Base-by-base conservation (phyloP, 768 basidiomycete species). In the Russula sp. region DNA sequence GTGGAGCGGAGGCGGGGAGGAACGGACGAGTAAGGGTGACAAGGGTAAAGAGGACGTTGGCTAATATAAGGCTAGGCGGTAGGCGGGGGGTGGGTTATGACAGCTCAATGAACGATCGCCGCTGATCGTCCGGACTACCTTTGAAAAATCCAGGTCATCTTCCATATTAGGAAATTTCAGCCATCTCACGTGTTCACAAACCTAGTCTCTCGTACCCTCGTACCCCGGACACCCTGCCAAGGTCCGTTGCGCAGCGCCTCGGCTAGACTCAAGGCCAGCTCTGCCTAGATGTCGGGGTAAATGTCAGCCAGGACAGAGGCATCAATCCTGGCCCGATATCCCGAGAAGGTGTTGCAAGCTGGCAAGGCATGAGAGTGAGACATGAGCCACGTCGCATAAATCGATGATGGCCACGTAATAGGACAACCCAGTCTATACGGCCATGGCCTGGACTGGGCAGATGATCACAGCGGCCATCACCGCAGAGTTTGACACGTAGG, bases 341-440 rank as follows among this genome's bases (percentile, higher is more conserved):
- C 51, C 56, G 56, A 40, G 54, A 50, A 32, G 52, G 4, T 1
- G 36, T 44, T 36, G 30, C 46, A 7, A 22, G 30, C 46, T 53
- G 26, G 26, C 40, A 26, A 13, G 18, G 3, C 8, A 38, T 40
- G 38, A 38, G 54, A n/a, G n/a, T n/a, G n/a, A n/a, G n/a, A n/a
- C n/a, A n/a, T n/a, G 18, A 54, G 26, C 22, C 51, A 52, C 22
- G 36, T 44, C 22, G 52, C 46, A 49, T 32, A 18, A 16, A 48
- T 18, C 14, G n/a, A 6, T 14, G 38, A 28, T 34, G 32, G 48
- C 59, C 58, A 64, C 63, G 63, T 64, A 64, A 64, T 56, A 48
- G 26, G 34, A 49, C 26, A 13, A 5, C 50, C 32, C 30, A n/a
- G 42, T 46, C 58, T 42, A 59, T 28, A 13, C 36, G 36, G 13